Evolutionary conservation across 2,329 filamentous ascomycete species (phyloP), one percentile per base, ranked within the genome.

Genomic region (Monosporascus sp.): DNA sequence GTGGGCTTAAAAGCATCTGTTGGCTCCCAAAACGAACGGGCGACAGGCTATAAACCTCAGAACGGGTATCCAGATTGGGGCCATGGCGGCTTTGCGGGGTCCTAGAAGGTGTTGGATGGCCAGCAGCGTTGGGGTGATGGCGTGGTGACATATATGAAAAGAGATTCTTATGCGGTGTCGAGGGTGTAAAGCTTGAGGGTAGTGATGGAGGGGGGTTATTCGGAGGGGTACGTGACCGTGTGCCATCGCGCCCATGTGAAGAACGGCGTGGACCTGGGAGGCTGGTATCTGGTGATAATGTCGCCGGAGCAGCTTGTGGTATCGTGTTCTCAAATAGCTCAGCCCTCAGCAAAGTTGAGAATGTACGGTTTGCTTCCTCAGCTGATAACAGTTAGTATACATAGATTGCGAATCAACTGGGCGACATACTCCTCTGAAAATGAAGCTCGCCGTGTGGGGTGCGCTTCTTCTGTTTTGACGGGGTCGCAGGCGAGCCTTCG

Each of bases 101-200:
- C 71, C 90, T 87, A 11, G 89, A 90, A 2, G 91, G 92, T 4
- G 92, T 96, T 2, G 86, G 89, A 62, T 96, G 90, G n/a, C 88
- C 88, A 20, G 84, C 86, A 48, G 86, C 81, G 57, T 83, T 81
- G 53, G 77, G 82, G 65, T 87, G 82, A 63, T 90, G 83, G 24
- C 79, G 77, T 2, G 89, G 88, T 3, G 89, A 92, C 71, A 90
- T 85, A 69, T 96, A 97, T 25, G 88, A 90, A 68, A 99, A 97
- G 39, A 99, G 82, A 61, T 99, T 99, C 74, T 97, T 97, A 71
- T 96, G 91, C 9, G 94, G 94, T 4, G 94, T 99, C 1, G 93
- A 96, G 0, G 94, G 94, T 0, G 93, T 96, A 54, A 94, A 78
- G 52, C 84, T 86, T 2, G 87, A 82, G 11, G 89, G 85, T n/a